phyloP scores from a whole-genome alignment of 2,329 filamentous ascomycete genomes.

The Claviceps sorghi region DNA sequence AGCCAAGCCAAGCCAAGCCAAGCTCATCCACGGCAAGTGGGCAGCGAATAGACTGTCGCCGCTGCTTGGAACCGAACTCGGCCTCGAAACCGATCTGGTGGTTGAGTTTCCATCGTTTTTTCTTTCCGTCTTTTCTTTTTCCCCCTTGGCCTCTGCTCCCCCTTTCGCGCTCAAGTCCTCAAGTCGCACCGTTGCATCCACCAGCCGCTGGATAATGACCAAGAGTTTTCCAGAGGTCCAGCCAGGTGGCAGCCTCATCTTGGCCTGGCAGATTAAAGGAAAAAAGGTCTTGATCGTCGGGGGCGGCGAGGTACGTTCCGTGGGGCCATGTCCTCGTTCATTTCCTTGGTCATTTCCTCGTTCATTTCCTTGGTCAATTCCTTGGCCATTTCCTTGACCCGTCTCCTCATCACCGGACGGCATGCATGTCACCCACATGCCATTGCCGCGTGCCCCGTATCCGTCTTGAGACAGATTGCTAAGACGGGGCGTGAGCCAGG shows the following conservation, averaged over 20 bases:
- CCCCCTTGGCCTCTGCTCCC: not conserved
- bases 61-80: not conserved
- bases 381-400: too few species aligned
- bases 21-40: too few species aligned
- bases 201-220: slow-evolving; percentile 18
- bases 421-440: not conserved
- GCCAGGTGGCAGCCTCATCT: slow-evolving; percentile 79
- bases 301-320: slow-evolving; percentile 65
- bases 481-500: slow-evolving; percentile 36
- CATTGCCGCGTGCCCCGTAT: too few species aligned
- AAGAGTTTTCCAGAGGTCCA: slow-evolving; percentile 62
- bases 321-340: too few species aligned
- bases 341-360: too few species aligned
- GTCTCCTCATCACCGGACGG: not conserved
- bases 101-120: too few species aligned
- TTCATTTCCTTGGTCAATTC: too few species aligned
- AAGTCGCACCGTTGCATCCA: not conserved
- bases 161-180: not conserved
- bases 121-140: not conserved
- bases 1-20: too few species aligned
- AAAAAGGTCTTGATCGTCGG: slow-evolving; percentile 87
- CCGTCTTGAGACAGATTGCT: not conserved
- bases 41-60: too few species aligned
- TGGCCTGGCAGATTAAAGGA: slow-evolving; percentile 88
- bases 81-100: not conserved